Conservation (phyloP, 2,329 filamentous ascomycete species). For the Neofusicoccum parvum region DNA sequence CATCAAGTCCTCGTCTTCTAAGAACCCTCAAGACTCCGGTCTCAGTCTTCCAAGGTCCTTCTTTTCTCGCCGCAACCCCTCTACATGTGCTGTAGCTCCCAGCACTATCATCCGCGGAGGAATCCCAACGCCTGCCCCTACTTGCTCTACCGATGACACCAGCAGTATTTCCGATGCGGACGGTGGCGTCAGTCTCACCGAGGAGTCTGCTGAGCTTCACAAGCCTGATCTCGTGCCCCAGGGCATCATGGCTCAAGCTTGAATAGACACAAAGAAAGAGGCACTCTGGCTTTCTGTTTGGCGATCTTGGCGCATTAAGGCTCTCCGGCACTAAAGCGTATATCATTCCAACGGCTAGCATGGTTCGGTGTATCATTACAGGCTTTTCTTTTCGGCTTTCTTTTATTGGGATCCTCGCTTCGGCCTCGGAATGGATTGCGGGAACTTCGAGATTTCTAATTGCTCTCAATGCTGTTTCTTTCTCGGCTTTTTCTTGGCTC, state of each 20-base stretch:
- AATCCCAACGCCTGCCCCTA: not conserved
- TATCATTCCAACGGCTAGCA: not conserved
- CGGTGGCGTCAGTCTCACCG: slow-evolving; percentile 58
- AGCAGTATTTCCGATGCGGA: not conserved
- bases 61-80: slow-evolving; percentile 6
- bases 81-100: not conserved
- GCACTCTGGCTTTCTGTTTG: not conserved
- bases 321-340: not conserved
- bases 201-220: slow-evolving; percentile 57
- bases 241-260: slow-evolving; percentile 24
- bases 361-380: slow-evolving; percentile 10
- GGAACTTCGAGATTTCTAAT: not conserved
- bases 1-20: slow-evolving; percentile 15
- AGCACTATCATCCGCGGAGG: not conserved
- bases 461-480: not conserved
- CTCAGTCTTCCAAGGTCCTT: slow-evolving; percentile 18
- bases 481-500: not conserved
- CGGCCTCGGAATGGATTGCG: not conserved
- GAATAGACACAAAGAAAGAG: not conserved
- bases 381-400: not conserved
- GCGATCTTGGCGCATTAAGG: not conserved
- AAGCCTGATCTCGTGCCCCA: slow-evolving; percentile 36
- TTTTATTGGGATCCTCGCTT: not conserved
- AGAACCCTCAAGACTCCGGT: slow-evolving; percentile 6
- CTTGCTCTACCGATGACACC: not conserved